Conservation (phyloP, 2,329 filamentous ascomycete species). For the Cadophora malorum region DNA sequence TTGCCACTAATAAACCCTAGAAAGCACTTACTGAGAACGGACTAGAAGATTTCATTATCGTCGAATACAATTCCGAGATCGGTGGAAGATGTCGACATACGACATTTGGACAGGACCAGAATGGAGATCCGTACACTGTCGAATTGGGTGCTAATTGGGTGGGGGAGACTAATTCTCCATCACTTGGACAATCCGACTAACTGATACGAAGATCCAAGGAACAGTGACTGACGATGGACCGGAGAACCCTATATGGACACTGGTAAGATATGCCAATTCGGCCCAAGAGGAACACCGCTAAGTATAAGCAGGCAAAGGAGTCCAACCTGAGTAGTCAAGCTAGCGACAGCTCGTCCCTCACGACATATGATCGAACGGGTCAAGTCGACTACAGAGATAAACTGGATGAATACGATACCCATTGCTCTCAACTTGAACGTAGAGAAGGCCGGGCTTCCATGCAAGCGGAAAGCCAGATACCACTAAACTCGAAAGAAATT, state of each 20-base stretch:
- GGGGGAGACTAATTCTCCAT: too few relatives aligned
- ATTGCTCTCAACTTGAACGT: slow-evolving; percentile 53
- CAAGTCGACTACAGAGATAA: slow-evolving; percentile 56
- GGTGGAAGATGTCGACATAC: slow-evolving; percentile 67
- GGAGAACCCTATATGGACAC: slow-evolving; percentile 68
- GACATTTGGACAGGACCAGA: slow-evolving; percentile 44
- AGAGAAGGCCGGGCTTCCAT: slow-evolving; percentile 63
- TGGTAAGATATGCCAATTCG: slow-evolving; percentile 45
- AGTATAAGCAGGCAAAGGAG: slow-evolving; percentile 50
- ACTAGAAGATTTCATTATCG: slow-evolving; percentile 66
- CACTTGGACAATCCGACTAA: not conserved
- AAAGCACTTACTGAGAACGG: slow-evolving; percentile 67
- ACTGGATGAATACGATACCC: slow-evolving; percentile 56
- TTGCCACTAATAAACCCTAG: not conserved
- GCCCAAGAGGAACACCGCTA: not conserved
- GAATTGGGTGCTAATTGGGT: slow-evolving; percentile 74
- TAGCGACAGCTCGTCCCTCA: slow-evolving; percentile 64
- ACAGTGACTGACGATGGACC: slow-evolving; percentile 41
- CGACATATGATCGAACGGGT: slow-evolving; percentile 66
- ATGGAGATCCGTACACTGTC: slow-evolving; percentile 54
- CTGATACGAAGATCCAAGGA: slow-evolving; percentile 17
- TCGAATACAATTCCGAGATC: slow-evolving; percentile 67
- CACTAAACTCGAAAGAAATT: slow-evolving; percentile 50
- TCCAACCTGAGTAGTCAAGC: slow-evolving; percentile 60
- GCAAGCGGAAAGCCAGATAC: slow-evolving; percentile 39